Percentiles rank a stretch among this genome's conserved stretches.
phyloP scores from a whole-genome alignment of 2,329 filamentous ascomycete species.

The Nakataea oryzae region DNA sequence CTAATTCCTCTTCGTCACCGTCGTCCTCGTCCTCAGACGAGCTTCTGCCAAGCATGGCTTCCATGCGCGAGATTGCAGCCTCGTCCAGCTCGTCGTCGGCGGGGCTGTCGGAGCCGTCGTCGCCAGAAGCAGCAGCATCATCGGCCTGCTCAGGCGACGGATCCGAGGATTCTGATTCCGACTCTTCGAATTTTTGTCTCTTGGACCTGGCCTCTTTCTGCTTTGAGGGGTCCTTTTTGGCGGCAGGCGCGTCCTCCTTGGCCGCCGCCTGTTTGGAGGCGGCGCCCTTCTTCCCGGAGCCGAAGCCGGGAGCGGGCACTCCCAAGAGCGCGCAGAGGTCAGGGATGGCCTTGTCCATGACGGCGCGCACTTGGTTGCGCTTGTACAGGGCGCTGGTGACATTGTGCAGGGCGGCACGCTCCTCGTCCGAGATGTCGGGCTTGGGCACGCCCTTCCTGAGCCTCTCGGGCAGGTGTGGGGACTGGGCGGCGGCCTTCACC shows the following conservation, averaged over 20 bases:
- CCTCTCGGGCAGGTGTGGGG: constrained; percentile 36
- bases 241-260: neutral
- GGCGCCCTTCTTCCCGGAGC: constrained; percentile 15
- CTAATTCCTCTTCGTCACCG: constrained; percentile 19
- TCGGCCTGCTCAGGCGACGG: neutral
- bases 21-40: constrained; percentile 18
- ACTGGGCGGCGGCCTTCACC: constrained; percentile 40
- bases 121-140: neutral
- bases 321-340: constrained; percentile 37
- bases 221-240: neutral
- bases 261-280: neutral
- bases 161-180: no score
- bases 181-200: neutral
- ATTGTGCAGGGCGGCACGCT: constrained; percentile 41
- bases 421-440: constrained; percentile 39
- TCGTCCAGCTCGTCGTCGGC: constrained; percentile 13
- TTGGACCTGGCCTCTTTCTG: neutral
- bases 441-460: constrained; percentile 36
- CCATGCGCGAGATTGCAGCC: constrained; percentile 12
- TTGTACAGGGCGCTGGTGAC: constrained; percentile 49
- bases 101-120: constrained; percentile 12
- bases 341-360: constrained; percentile 35
- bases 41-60: constrained; percentile 15
- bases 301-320: constrained; percentile 20
- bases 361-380: constrained; percentile 36